phyloP scores from a whole-genome alignment of 371 early-diverging fungal genomes.

The Mucor plumbeus region DNA sequence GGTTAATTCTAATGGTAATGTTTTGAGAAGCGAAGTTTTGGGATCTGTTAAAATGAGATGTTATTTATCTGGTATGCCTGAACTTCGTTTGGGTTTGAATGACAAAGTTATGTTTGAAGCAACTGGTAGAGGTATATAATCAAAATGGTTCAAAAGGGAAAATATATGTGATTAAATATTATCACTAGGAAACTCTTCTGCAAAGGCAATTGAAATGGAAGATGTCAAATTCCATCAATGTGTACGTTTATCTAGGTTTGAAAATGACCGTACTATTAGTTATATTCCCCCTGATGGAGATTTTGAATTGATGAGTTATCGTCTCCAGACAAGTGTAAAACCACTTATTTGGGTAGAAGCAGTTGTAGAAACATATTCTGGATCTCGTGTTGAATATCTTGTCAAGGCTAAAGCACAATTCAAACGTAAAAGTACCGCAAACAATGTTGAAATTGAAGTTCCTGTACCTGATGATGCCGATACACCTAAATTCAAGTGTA shows the following conservation, averaged over 20 bases:
- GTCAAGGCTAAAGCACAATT: slow-evolving; percentile 97
- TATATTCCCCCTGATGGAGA: slow-evolving; percentile 96
- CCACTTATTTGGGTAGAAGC: slow-evolving; percentile 97
- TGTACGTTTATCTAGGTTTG: slow-evolving; percentile 94
- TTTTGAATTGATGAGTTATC: slow-evolving; percentile 99
- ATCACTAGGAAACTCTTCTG: slow-evolving; percentile 63
- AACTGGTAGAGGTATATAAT: slow-evolving; percentile 79
- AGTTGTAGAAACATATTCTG: slow-evolving; percentile 89
- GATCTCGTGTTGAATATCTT: slow-evolving; percentile 95
- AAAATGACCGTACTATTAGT: slow-evolving; percentile 95
- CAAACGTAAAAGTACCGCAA: slow-evolving; percentile 95
- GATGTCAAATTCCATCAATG: slow-evolving; percentile 99
- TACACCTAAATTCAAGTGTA: slow-evolving; percentile 94
- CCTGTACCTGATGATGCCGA: slow-evolving; percentile 98
- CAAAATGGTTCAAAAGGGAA: not conserved
- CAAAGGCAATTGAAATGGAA: slow-evolving; percentile 98
- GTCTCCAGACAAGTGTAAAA: slow-evolving; percentile 87
- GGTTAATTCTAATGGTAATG: slow-evolving; percentile 93
- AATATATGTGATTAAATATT: not conserved
- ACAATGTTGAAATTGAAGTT: slow-evolving; percentile 96
- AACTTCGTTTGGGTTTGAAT: slow-evolving; percentile 95
- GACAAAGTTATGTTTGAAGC: slow-evolving; percentile 98
- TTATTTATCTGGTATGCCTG: slow-evolving; percentile 98
- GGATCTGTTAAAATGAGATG: slow-evolving; percentile 97
- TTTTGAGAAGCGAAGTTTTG: slow-evolving; percentile 93